Evolutionary conservation across 331 rosid genomes (phyloP), one percentile per base, ranked within the genome.

Genomic region (Pyracantha coccinea): DNA sequence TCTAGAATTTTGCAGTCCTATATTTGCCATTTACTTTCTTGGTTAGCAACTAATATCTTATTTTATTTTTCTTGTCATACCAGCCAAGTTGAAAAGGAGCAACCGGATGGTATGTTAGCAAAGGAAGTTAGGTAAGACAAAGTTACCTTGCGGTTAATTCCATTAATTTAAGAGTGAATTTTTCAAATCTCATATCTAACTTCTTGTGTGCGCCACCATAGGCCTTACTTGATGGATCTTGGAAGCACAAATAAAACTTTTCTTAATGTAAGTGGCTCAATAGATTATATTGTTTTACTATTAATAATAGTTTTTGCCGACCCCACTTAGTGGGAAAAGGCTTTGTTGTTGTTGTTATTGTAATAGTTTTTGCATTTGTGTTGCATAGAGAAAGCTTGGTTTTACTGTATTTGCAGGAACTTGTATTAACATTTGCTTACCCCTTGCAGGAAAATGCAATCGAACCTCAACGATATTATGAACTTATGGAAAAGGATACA

Each of bases 161-260:
- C 27, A 19, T 16, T 50, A 16, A 24, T 75, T 69, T 33, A 50
- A 50, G 24, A 45, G 79, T 33, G 44, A 17, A 32, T 23, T 62
- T 70, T 71, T 61, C 17, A 57, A n/a, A 33, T 74, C 68, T 83
- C 47, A 74, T 47, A 77, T 63, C 83, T 83, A 35, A 79, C 77
- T 45, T 78, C 59, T 61, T 72, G 38, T 53, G 41, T 69, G 73
- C 69, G 64, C 76, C 64, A 21, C 47, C 4, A 52, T 74, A 94
- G 99, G 88, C 99, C 99, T 79, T 94, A 94, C 82, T 13, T 94
- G 73, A 94, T 92, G 99, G 99, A 94, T 76, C 97, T 94, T 6
- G 99, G 99, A 84, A 94, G 99, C 90, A 94, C 99, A 73, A 94
- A 94, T 84, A 94, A 94, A 86, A 92, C 99, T 52, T 90, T 83